Percentiles rank a stretch among this genome's conserved stretches.
Evolutionary conservation across 352 stramenopile species (phyloP).

Genomic region (Halophytophthora batemanensis): DNA sequence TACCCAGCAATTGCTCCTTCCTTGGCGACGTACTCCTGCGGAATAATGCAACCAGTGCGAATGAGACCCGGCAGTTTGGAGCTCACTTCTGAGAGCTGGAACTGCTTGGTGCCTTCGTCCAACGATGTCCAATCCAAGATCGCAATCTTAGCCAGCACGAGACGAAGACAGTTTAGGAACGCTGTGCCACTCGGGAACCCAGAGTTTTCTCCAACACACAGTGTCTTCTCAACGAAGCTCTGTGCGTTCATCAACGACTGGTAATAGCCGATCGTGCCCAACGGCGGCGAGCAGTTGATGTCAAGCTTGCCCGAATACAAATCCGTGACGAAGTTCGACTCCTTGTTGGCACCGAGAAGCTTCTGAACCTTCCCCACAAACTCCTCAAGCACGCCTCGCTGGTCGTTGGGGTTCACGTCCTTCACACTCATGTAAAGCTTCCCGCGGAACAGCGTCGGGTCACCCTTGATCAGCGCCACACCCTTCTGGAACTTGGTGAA

Average conservation of each 20-base stretch:
- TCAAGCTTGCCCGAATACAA: conserved; percentile 59
- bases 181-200: conserved; percentile 47
- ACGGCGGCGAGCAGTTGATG: conserved; percentile 65
- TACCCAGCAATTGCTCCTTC: conserved; percentile 14
- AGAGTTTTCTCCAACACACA: conserved; percentile 7
- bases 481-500: conserved; percentile 67
- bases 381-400: conserved; percentile 38
- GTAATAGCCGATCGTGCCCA: conserved; percentile 56
- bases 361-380: conserved; percentile 44
- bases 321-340: conserved; percentile 60
- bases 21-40: conserved; percentile 17
- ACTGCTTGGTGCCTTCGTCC: conserved; percentile 53
- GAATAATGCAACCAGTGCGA: conserved; percentile 40
- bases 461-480: conserved; percentile 51
- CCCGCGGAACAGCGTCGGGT: conserved; percentile 48
- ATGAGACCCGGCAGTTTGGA: conserved; percentile 44
- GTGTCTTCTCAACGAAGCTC: conserved; percentile 20
- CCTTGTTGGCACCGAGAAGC: conserved; percentile 38
- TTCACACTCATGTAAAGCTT: conserved; percentile 63
- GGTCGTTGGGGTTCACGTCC: conserved; percentile 68
- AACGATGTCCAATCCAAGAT: conserved; percentile 81
- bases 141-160: conserved; percentile 74
- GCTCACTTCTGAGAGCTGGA: conserved; percentile 52
- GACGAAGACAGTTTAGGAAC: conserved; percentile 70
- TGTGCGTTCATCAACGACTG: conserved; percentile 48